Conservation (phyloP, 2,329 filamentous ascomycete genomes). For the Aschersonia sp. region DNA sequence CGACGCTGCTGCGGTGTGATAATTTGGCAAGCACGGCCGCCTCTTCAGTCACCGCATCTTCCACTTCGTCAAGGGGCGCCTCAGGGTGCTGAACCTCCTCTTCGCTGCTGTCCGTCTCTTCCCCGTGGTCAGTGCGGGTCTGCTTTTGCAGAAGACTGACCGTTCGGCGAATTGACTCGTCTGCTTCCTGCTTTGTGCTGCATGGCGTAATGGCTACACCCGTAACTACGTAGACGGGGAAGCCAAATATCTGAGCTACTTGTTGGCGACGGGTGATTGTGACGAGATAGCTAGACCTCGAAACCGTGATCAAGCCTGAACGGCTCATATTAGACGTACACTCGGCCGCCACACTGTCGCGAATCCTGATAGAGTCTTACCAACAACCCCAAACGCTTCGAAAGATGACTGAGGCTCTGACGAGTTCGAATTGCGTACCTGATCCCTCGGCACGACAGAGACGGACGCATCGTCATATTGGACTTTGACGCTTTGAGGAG, state of each 20-base stretch:
- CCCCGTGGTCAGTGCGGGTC: conserved; percentile 22
- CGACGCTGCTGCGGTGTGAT: conserved; percentile 46
- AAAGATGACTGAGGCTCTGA: conserved; percentile 34
- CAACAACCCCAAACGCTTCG: conserved; percentile 45
- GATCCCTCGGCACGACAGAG: conserved; percentile 28
- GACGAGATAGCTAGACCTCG: conserved; percentile 69
- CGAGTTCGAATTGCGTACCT: conserved; percentile 26
- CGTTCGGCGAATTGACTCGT: conserved; percentile 54
- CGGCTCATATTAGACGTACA: not conserved
- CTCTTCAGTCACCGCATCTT: conserved; percentile 21
- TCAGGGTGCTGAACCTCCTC: conserved; percentile 25
- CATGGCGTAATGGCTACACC: conserved; percentile 87
- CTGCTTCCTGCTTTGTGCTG: conserved; percentile 59
- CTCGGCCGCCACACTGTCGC: not conserved
- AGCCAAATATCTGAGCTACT: conserved; percentile 74
- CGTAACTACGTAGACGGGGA: conserved; percentile 73
- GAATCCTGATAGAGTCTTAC: conserved; percentile 18
- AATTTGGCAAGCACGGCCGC: conserved; percentile 17
- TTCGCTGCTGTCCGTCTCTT: conserved; percentile 31
- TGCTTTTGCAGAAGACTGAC: conserved; percentile 24
- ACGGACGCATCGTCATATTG: conserved; percentile 50
- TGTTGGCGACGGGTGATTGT: conserved; percentile 77
- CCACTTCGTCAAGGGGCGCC: conserved; percentile 27
- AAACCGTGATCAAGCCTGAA: conserved; percentile 70
- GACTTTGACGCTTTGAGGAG: conserved; percentile 47